Conservation (phyloP, 371 early-diverging fungal genomes). For the Syncephalastrum racemosum region DNA sequence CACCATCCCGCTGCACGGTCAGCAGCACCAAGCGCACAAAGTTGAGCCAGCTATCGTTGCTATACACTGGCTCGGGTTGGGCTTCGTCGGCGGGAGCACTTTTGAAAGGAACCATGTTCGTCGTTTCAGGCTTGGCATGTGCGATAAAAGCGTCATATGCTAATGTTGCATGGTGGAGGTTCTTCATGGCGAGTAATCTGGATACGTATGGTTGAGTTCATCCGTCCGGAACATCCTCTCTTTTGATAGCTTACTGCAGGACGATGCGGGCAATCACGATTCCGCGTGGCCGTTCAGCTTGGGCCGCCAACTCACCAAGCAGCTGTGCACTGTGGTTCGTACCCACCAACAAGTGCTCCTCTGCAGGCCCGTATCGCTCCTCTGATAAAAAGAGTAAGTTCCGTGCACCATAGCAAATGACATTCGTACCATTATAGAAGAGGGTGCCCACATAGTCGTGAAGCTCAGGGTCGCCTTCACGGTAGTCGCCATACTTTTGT, state of each 20-base stretch:
- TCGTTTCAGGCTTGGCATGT: conserved; percentile 23
- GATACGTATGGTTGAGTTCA: neutral
- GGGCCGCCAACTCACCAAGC: conserved; percentile 68
- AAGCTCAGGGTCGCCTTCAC: conserved; percentile 78
- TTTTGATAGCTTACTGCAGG: conserved; percentile 59
- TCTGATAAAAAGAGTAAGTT: conserved; percentile 25
- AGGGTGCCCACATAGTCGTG: conserved; percentile 84
- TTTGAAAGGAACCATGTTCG: conserved; percentile 33
- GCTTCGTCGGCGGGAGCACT: conserved; percentile 40
- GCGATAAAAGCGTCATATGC: conserved; percentile 64
- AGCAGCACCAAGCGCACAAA: conserved; percentile 69
- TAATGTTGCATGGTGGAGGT: conserved; percentile 70
- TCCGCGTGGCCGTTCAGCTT: conserved; percentile 57
- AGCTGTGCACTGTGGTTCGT: conserved; percentile 76
- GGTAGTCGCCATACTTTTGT: conserved; percentile 52
- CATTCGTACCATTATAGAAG: conserved; percentile 54
- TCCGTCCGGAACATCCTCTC: neutral
- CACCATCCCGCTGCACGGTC: conserved; percentile 67
- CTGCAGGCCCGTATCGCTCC: conserved; percentile 64
- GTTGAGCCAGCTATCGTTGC: conserved; percentile 65
- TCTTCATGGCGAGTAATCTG: conserved; percentile 62
- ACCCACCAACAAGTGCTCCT: conserved; percentile 75
- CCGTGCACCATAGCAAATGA: neutral
- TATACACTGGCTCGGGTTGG: conserved; percentile 39
- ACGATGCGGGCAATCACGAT: conserved; percentile 78